Evolutionary conservation across 2,329 filamentous ascomycete genomes (phyloP), one percentile per base, ranked within the genome.

Genomic region (Colletotrichum australisinense): DNA sequence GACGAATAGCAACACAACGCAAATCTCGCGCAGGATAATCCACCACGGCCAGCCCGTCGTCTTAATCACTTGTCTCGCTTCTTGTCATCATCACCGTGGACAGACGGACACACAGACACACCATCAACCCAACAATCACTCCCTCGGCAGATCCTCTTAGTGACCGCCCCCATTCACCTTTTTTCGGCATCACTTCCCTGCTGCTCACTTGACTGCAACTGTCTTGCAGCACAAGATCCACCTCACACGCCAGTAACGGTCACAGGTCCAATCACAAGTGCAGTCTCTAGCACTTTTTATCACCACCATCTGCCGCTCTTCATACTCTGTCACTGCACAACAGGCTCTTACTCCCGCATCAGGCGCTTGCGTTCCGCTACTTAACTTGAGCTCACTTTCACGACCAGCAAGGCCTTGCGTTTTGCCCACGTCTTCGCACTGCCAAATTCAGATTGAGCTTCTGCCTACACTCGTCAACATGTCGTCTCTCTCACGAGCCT

Each of bases 401-500:
- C 49, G 56, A 60, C 1, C 59, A 46, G 32, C 32, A 26, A 26
- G 12, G 22, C 53, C 67, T n/a, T 14, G n/a, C 63, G 30, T 46
- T 24, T 56, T n/a, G 26, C 58, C 28, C 16, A 38, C 11, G 49
- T 64, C 28, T 5, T 12, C 9, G 38, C 22, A 30, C 22, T 3
- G 16, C 38, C 28, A 38, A 32, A 30, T 5, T 46, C 16, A 7
- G 32, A 35, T 12, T 7, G 28, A 38, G 22, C 7, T 26, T 22
- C 12, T 7, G n/a, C 24, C 19, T 28, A 42, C 24, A 8, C 63
- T 75, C 56, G 28, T 69, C 77, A 79, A 63, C 74, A 88, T 87
- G 80, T 88, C 87, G 88, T 91, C 89, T 78, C 85, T 95, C 77
- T 88, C 92, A 65, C 89, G 93, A 80, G 93, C 93, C 72, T 93